Evolutionary conservation across 805 yeast genomes (phyloP), one percentile per base, ranked within the genome.

Genomic region (Zygoascus flipseniorum): DNA sequence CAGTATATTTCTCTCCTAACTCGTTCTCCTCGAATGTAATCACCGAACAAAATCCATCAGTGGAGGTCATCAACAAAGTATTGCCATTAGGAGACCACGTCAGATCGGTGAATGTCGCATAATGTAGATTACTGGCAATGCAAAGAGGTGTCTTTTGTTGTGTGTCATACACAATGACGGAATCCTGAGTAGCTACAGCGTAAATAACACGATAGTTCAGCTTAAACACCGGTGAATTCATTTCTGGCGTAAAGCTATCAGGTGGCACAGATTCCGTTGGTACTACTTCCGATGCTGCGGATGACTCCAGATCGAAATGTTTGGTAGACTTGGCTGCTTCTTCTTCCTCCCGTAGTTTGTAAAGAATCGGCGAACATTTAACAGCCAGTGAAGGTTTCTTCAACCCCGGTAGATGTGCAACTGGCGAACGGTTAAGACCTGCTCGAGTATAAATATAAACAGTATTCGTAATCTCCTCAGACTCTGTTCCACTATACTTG

Each of bases 111-210:
- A 93, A 76, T 1, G 93, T 81, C 1, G 95, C 83, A 63, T 90
- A 90, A 65, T 93, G 99, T 50, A 93, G 72, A 61, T 89, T 89
- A 0, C 86, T 77, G 2, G 85, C 84, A 13, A 79, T 71, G 5
- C 90, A 93, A 20, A 93, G 62, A 1, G 97, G 95, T 53, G 75
- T 68, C 26, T 74, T 62, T 32, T 76, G 74, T 57, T 83, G 86
- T 0, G 98, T 92, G 59, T 89, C 95, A 68, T 87, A 93, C 1
- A 93, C 70, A 8, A 85, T 63, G 11, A 93, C 85, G 13, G 90
- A 78, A 65, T 88, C 96, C 54, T 87, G 89, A 0, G 97, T 90
- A 0, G 97, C 98, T 18, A 93, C 85, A 0, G 97, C 98, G 70
- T 86, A 90, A 0, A 92, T 70, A 81, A 93, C 78, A 57, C 89